Conservation (phyloP, 208 protist genomes). For the Trypanosoma congolense region DNA sequence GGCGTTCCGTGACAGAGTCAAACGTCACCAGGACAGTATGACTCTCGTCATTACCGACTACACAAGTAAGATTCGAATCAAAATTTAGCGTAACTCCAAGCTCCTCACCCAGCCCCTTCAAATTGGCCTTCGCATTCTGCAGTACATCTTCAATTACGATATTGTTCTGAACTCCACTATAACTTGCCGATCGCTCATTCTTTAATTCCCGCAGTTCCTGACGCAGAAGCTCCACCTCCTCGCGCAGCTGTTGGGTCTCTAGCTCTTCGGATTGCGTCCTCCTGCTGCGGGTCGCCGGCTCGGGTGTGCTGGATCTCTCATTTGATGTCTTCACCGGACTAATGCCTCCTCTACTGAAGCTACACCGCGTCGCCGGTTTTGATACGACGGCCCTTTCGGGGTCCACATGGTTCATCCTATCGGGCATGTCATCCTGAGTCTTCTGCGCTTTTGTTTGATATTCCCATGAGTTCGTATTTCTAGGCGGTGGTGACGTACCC, state of each 20-base stretch:
- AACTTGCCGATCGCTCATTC: conserved; percentile 10
- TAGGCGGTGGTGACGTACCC: not conserved
- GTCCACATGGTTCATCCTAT: conserved; percentile 3
- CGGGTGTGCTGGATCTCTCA: not conserved
- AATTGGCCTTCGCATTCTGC: conserved; percentile 45
- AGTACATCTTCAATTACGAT: conserved; percentile 27
- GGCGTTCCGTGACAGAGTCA: conserved; percentile 67
- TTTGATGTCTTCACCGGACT: not conserved
- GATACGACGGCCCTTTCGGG: not conserved
- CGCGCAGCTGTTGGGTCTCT: conserved; percentile 30
- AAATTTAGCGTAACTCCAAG: conserved; percentile 54
- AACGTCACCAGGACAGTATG: conserved; percentile 70
- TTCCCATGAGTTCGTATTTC: not conserved
- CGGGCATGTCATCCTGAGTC: not conserved
- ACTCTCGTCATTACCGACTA: conserved; percentile 53
- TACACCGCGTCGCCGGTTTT: not conserved
- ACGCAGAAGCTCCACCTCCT: conserved; percentile 28
- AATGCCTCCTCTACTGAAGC: not conserved
- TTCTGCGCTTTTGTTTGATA: not conserved
- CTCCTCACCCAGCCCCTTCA: conserved; percentile 36
- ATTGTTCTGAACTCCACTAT: not conserved
- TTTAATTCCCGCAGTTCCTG: conserved; percentile 19
- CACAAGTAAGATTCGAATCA: conserved; percentile 69
- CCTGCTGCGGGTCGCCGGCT: conserved; percentile 5
- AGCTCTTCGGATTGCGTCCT: conserved; percentile 16